Evolutionary conservation across 2,329 filamentous ascomycete genomes (phyloP).

Genomic region (Ophiocordyceps sinensis): DNA sequence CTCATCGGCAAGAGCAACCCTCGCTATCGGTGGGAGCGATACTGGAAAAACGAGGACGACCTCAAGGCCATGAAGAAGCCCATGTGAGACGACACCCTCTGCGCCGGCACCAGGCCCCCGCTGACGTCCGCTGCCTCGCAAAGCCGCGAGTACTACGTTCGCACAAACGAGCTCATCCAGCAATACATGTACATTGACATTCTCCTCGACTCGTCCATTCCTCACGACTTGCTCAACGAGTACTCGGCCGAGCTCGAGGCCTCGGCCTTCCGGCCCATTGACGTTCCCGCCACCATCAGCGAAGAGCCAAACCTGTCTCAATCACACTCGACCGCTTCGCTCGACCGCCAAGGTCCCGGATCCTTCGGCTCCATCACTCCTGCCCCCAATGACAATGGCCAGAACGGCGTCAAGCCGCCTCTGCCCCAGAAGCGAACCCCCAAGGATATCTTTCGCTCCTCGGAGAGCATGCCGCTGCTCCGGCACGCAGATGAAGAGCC

Average conservation of each 20-base stretch:
- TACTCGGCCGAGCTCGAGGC: conserved; percentile 52
- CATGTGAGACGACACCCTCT: conserved; percentile 33
- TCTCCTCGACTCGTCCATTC: conserved; percentile 80
- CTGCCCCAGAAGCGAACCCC: conserved; percentile 62
- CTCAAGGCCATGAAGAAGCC: conserved; percentile 56
- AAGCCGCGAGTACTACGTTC: conserved; percentile 72
- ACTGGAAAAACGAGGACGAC: conserved; percentile 71
- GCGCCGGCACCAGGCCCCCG: conserved; percentile 1
- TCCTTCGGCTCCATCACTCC: conserved; percentile 18
- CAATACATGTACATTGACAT: conserved; percentile 91
- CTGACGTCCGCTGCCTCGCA: background rate
- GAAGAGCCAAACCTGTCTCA: conserved; percentile 42
- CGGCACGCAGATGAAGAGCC: conserved; percentile 28
- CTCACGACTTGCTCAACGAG: conserved; percentile 81
- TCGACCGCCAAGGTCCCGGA: conserved; percentile 4
- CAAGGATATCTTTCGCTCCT: conserved; percentile 69
- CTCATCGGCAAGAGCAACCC: conserved; percentile 83
- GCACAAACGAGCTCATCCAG: conserved; percentile 76
- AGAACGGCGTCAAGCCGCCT: conserved; percentile 4
- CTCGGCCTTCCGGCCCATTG: conserved; percentile 36
- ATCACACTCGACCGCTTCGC: conserved; percentile 6
- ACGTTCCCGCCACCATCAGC: conserved; percentile 60
- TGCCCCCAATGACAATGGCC: conserved; percentile 5
- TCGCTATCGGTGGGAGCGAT: conserved; percentile 71
- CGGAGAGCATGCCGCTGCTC: conserved; percentile 55